Evolutionary conservation across 1,139 yeast genomes (phyloP), one percentile per base, ranked within the genome.

Genomic region (Pichia sp.): DNA sequence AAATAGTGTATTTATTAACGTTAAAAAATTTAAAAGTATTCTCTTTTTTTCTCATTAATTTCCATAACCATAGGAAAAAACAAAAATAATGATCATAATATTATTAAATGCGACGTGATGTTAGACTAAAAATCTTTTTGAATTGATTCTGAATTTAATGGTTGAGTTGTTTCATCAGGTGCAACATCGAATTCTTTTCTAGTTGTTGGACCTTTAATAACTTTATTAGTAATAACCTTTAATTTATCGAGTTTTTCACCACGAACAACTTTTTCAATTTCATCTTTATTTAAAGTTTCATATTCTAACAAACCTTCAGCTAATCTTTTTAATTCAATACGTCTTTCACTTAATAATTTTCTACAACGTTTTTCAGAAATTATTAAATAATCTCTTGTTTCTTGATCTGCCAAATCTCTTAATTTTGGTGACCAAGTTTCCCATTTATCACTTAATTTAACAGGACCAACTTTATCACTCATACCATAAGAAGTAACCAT

Each of bases 401-500:
- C 98, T 55, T 82, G 78, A 62, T 93, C 99, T 15, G 97, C 98
- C 62, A 80, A 69, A 58, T 87, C 93, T 50, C 94, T 74, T 38
- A 94, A 75, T 50, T 79, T 77, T 11, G 89, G 85, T 1, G 96
- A 86, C 98, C 97, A 91, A 42, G 84, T 77, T 52, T 80, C 88
- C 96, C 96, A 89, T 59, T 83, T 80, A 56, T 87, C 91, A 43
- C 89, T 75, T 37, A 91, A 71, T 57, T 79, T 79, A 28, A 91
- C 87, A 6, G 98, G 98, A 1, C 98, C 98, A 49, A 91, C 86
- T 45, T 74, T 77, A 42, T 86, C 91, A 52, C 94, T 81, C 98
- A 93, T 91, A 56, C 99, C 99, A 59, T 85, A 91, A 36, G 88
- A 80, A 1, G 95, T 87, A 33, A 91, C 96, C 97, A 91, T 91